phyloP scores from a whole-genome alignment of 305 asterid species.

The Caryopteris hybrid region DNA sequence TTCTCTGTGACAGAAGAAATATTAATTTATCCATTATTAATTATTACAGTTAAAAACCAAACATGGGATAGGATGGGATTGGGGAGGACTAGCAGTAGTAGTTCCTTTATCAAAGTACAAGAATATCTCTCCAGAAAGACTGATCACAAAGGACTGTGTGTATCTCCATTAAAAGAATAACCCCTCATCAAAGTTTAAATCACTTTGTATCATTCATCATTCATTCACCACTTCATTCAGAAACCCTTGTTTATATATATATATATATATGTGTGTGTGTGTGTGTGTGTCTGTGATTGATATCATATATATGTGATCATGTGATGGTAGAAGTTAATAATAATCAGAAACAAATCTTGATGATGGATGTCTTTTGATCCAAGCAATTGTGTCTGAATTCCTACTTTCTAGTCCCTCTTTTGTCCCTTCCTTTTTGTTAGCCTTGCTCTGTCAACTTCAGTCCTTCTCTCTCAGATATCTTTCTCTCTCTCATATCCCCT shows the following conservation, averaged over 20 bases:
- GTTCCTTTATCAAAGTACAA: constrained; percentile 28
- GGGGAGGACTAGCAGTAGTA: not conserved
- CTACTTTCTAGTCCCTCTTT: constrained; percentile 66
- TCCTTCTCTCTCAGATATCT: constrained; percentile 95
- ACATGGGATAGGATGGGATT: not conserved
- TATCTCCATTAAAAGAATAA: constrained; percentile 20
- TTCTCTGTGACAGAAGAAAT: too few species aligned
- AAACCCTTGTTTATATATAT: too few species aligned
- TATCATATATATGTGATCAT: too few species aligned
- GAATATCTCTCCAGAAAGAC: constrained; percentile 17
- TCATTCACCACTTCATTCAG: too few species aligned
- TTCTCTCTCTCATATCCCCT: constrained; percentile 55
- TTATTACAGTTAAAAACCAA: not conserved
- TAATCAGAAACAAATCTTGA: constrained; percentile 4
- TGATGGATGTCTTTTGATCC: constrained; percentile 73
- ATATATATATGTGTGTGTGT: not conserved
- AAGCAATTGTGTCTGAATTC: constrained; percentile 56
- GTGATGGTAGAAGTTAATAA: constrained; percentile 14
- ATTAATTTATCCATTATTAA: too few species aligned
- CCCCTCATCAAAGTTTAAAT: constrained; percentile 4
- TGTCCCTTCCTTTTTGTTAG: constrained; percentile 82
- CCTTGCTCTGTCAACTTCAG: constrained; percentile 82
- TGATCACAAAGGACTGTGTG: constrained; percentile 7
- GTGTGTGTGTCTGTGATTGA: too few species aligned
- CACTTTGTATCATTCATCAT: not conserved